These are phyloP conservation scores for Musa troglodytarum DNA, from an alignment of 176 grass and related monocot genomes.

Conservation along the genomic window DNA sequence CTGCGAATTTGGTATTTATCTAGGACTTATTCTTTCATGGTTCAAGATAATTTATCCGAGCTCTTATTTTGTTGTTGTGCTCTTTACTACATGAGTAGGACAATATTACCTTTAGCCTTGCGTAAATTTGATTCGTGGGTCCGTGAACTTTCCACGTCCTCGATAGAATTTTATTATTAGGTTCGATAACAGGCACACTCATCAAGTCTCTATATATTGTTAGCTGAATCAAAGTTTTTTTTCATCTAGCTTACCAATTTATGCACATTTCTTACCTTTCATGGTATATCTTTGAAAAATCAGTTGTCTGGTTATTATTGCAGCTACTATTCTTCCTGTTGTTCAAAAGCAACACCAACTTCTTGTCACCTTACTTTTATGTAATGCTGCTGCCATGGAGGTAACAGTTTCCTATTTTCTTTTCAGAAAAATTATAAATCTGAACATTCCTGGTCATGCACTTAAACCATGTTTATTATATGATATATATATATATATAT, in stretches of 20 bases:
- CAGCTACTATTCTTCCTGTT: conserved; percentile 90
- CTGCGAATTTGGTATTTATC: background rate
- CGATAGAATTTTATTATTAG: background rate
- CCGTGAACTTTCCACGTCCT: background rate
- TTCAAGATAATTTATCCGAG: background rate
- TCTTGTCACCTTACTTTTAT: conserved; percentile 90
- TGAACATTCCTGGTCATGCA: background rate
- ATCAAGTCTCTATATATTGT: background rate
- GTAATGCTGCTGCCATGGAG: conserved; percentile 95
- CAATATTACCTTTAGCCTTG: background rate
- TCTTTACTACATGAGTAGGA: background rate
- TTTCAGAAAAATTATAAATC: background rate
- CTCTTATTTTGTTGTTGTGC: background rate
- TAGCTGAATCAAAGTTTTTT: background rate
- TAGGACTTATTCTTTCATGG: no score
- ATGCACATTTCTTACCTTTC: background rate
- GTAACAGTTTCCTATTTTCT: conserved; percentile 27
- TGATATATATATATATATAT: background rate
- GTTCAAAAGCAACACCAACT: conserved; percentile 99
- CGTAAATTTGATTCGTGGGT: background rate
- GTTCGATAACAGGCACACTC: background rate
- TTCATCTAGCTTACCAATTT: background rate
- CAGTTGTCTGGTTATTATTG: conserved; percentile 23
- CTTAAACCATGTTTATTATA: background rate
- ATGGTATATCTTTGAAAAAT: background rate